These are phyloP conservation scores for Piper betle DNA, from an alignment of 164 flowering plant species.

Conservation along the genomic window DNA sequence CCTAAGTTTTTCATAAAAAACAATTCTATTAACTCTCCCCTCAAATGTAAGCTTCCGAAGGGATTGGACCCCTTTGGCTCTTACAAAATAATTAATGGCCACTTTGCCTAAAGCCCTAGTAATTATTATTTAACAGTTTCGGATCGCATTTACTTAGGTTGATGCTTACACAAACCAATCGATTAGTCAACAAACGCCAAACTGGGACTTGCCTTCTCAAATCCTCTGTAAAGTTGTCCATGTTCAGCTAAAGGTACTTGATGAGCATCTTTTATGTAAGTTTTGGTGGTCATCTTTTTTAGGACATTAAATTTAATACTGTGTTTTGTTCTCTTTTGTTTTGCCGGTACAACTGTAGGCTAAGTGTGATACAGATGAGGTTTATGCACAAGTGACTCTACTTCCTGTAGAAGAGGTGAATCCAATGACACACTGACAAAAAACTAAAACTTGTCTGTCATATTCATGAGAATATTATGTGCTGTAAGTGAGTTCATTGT, in stretches of 20 bases:
- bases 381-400: slow-evolving; percentile 52
- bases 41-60: no score
- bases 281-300: background rate
- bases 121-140: background rate
- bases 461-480: background rate
- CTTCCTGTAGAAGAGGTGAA: slow-evolving; percentile 31
- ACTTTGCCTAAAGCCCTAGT: no score
- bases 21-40: no score
- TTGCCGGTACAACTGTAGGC: slow-evolving; percentile 25
- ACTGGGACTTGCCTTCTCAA: slow-evolving; percentile 33
- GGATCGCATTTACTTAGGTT: slow-evolving; percentile 20
- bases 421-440: background rate
- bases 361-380: slow-evolving; percentile 50
- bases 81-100: no score
- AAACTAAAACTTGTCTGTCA: background rate
- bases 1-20: no score
- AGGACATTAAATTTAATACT: background rate
- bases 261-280: background rate
- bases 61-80: no score
- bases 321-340: background rate
- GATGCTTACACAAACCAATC: slow-evolving; percentile 24
- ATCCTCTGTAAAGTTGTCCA: slow-evolving; percentile 43
- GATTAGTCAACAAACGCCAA: slow-evolving; percentile 21
- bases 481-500: no score
- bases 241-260: slow-evolving; percentile 33